Evolutionary conservation across 768 basidiomycete genomes (phyloP).

Genomic region (Galerina marginata): DNA sequence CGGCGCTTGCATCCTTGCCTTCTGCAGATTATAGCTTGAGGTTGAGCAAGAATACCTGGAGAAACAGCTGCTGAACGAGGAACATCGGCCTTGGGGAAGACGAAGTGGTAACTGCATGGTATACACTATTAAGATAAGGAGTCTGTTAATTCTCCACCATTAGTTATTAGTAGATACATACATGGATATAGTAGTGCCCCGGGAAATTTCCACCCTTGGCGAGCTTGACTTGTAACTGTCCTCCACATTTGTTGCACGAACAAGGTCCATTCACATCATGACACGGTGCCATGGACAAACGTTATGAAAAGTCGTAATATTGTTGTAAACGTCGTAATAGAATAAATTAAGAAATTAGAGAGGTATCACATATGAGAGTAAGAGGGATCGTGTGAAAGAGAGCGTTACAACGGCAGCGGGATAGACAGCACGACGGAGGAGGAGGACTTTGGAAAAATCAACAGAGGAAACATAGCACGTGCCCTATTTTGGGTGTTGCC

Average conservation of each 20-base stretch:
- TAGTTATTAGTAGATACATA: neutral
- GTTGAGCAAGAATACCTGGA: neutral
- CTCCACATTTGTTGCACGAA: neutral
- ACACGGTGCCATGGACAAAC: too few relatives aligned
- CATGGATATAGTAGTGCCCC: conserved; percentile 9
- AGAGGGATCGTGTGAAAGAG: too few relatives aligned
- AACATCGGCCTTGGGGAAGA: neutral
- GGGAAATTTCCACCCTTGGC: conserved; percentile 13
- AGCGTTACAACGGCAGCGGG: too few relatives aligned
- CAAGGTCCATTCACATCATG: neutral
- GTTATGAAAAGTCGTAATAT: too few relatives aligned
- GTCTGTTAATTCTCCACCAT: neutral
- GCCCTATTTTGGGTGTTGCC: too few relatives aligned
- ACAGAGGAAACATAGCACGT: too few relatives aligned
- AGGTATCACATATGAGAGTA: too few relatives aligned
- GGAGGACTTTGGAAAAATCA: too few relatives aligned
- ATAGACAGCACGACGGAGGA: too few relatives aligned
- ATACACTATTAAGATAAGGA: neutral
- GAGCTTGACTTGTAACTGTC: neutral
- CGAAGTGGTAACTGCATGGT: neutral
- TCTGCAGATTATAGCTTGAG: neutral
- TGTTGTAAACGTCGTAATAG: too few relatives aligned
- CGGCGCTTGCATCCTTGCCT: neutral
- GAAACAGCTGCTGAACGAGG: neutral
- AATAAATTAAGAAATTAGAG: too few relatives aligned